Evolutionary conservation across 805 yeast genomes (phyloP).

Genomic region (Grigorovia jiainica): DNA sequence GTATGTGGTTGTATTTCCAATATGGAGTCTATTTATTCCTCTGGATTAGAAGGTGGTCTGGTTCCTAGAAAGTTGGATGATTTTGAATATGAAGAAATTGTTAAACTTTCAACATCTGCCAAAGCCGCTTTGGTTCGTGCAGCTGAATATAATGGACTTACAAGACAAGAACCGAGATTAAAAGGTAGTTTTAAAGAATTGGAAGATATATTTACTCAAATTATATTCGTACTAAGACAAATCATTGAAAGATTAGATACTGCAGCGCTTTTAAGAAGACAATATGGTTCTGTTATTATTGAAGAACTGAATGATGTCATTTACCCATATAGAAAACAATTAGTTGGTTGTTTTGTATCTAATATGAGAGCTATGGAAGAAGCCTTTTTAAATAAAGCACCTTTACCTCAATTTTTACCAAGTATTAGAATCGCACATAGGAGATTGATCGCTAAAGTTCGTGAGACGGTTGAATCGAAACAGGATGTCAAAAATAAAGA

Average conservation of each 20-base stretch:
- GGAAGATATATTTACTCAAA: constrained; percentile 34
- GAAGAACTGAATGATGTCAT: constrained; percentile 35
- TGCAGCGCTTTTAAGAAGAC: constrained; percentile 32
- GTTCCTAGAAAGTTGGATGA: too few relatives aligned
- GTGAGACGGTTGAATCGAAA: constrained; percentile 28
- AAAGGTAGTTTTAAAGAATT: constrained; percentile 37
- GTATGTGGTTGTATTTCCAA: constrained; percentile 33
- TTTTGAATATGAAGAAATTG: constrained; percentile 26
- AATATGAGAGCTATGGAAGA: constrained; percentile 35
- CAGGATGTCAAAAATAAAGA: constrained; percentile 2
- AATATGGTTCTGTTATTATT: constrained; percentile 38
- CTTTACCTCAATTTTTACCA: constrained; percentile 43
- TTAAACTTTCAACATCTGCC: constrained; percentile 29
- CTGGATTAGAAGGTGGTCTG: constrained; percentile 36
- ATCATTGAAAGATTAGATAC: constrained; percentile 40
- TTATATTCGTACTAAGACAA: constrained; percentile 37
- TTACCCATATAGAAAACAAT: constrained; percentile 36
- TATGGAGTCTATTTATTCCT: constrained; percentile 31
- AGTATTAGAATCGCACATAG: constrained; percentile 40
- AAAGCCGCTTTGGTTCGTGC: constrained; percentile 34
- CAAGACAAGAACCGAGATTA: constrained; percentile 39
- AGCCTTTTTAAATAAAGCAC: constrained; percentile 36
- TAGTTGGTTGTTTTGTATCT: constrained; percentile 33
- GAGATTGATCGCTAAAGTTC: constrained; percentile 35
- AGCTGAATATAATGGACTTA: constrained; percentile 31